Evolutionary conservation across 2,329 filamentous ascomycete genomes (phyloP).

Genomic region (Pseudocercospora ulei): DNA sequence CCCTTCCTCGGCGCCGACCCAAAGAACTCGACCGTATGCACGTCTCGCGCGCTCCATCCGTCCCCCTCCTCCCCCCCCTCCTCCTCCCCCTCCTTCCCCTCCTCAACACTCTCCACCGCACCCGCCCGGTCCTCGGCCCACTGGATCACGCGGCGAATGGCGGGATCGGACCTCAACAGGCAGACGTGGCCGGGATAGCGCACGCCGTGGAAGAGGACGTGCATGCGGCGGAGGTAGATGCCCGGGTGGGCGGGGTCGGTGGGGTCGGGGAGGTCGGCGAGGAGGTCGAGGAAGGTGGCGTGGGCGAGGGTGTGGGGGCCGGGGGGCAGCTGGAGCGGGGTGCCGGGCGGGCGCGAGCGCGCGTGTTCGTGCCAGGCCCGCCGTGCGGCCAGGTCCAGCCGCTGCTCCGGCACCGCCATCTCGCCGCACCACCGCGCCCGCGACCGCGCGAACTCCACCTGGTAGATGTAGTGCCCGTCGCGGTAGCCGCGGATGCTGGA

Average conservation of each 20-base stretch:
- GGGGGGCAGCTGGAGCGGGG: too few relatives aligned
- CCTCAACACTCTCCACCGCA: conserved; percentile 4
- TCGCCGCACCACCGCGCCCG: conserved; percentile 1
- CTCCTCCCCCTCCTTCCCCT: background rate
- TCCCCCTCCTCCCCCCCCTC: background rate
- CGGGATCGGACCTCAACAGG: background rate
- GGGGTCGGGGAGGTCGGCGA: too few relatives aligned
- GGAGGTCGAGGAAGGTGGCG: background rate
- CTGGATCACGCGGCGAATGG: background rate
- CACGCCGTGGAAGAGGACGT: background rate
- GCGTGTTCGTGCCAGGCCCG: background rate
- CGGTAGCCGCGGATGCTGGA: background rate
- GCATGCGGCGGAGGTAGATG: background rate
- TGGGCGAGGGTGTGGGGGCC: background rate
- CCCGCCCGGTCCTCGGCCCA: background rate
- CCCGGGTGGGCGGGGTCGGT: too few relatives aligned
- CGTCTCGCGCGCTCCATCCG: background rate
- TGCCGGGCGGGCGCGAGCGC: too few relatives aligned
- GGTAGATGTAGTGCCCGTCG: conserved; percentile 1
- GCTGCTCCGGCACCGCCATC: background rate
- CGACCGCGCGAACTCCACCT: background rate
- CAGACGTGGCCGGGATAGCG: background rate
- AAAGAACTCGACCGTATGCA: conserved; percentile 6
- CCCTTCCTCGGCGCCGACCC: background rate
- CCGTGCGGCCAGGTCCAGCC: background rate